Base-by-base conservation (phyloP, 345 rosid species). In the Theobroma cacao region DNA sequence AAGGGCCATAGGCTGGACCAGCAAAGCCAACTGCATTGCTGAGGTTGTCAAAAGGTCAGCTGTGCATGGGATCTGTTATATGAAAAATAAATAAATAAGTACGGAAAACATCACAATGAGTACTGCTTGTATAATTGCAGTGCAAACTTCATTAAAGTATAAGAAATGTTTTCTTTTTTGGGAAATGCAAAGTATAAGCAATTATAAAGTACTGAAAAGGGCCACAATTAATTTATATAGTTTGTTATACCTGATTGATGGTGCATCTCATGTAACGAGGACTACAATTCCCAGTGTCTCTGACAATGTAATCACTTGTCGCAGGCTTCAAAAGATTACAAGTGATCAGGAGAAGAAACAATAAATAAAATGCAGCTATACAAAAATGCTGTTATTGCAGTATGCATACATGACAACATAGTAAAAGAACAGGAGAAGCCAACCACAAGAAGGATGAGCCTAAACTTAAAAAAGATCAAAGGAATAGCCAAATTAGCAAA, bases 221-320 rank as follows among this genome's bases (percentile, higher is more conserved):
- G 60, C 74, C 77, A 60, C 56, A 43, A 60, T 55, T 43, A 41
- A 76, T 69, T 74, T 2, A 83, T 20, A 78, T 78, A 77, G 68
- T 78, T 64, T 58, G 61, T 22, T 65, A 14, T 69, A 96, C 99
- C 98, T 94, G 99, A 86, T 89, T 93, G 83, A 96, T 91, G 53
- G 99, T 94, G 82, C 98, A 96, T 87, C 99, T 90, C 95, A 96
- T 91, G 89, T 89, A 90, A 78, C 98, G 99, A 47, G 99, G 99
- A 87, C 99, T 96, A 81, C 98, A 94, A 82, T 94, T 96, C 72
- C 98, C 98, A 0, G 92, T 90, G 86, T 96, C 99, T 82, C 87
- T 84, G 64, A 82, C 94, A 60, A 94, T 91, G 85, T 89, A 96
- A 78, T 94, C 98, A 82, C 93, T 92, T 63, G 95, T 89, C 30